A percentile compares a stretch with the other conserved stretches of the same genome.
Conservation (phyloP, 495 filamentous ascomycete genomes). For the Thermothielavioides terrestris region DNA sequence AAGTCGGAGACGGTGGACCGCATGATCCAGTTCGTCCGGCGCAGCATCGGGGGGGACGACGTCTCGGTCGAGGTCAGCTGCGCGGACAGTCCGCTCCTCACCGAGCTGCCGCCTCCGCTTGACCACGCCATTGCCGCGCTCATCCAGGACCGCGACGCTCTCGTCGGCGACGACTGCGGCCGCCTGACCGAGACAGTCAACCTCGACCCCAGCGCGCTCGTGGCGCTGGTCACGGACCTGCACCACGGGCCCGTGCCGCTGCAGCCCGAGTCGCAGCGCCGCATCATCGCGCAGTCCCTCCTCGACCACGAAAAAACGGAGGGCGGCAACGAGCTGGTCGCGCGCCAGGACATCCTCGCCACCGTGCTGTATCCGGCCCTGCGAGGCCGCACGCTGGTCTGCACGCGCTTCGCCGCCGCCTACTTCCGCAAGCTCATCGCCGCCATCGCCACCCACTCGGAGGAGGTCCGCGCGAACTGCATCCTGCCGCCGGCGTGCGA, state of each 20-base stretch:
- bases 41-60: slow-evolving; percentile 11
- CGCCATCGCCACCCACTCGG: slow-evolving; percentile 31
- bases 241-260: slow-evolving; percentile 27
- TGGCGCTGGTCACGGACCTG: slow-evolving; percentile 34
- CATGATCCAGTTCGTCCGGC: slow-evolving; percentile 17
- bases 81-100: slow-evolving; percentile 18
- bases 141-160: slow-evolving; percentile 13
- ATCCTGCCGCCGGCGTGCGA: slow-evolving; percentile 19
- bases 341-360: slow-evolving; percentile 25
- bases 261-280: slow-evolving; percentile 24
- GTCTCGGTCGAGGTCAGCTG: slow-evolving; percentile 22
- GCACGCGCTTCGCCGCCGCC: slow-evolving; percentile 26
- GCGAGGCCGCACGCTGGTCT: slow-evolving; percentile 27
- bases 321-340: slow-evolving; percentile 22
- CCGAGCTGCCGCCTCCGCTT: slow-evolving; percentile 9
- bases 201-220: slow-evolving; percentile 34
- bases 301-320: slow-evolving; percentile 28
- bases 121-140: slow-evolving; percentile 17
- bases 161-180: slow-evolving; percentile 20
- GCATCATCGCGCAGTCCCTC: slow-evolving; percentile 28
- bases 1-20: slow-evolving; percentile 20
- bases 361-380: slow-evolving; percentile 31
- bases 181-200: slow-evolving; percentile 27
- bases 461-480: slow-evolving; percentile 26
- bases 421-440: slow-evolving; percentile 34